These are phyloP conservation scores for Triangularia verruculosa DNA, from an alignment of 2,329 filamentous ascomycete species.

Conservation along the genomic window DNA sequence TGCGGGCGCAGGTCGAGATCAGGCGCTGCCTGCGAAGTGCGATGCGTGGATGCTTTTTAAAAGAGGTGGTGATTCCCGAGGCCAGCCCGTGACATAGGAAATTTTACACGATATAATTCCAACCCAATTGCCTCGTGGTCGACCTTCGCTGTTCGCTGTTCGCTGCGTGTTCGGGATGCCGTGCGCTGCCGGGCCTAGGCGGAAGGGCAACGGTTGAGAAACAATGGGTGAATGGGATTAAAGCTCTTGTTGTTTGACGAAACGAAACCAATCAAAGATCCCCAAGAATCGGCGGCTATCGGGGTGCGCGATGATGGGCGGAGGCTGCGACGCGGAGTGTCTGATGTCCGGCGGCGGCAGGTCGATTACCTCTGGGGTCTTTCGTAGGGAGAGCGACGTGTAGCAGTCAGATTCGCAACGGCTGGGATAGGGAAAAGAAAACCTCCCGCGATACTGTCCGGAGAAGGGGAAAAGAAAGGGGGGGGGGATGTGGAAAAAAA, in stretches of 20 bases:
- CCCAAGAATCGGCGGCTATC: conserved; percentile 34
- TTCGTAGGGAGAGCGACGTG: conserved; percentile 23
- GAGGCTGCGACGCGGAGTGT: conserved; percentile 36
- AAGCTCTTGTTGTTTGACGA: conserved; percentile 36
- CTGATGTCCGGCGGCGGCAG: conserved; percentile 31
- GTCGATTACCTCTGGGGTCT: conserved; percentile 36
- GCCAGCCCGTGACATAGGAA: conserved; percentile 34
- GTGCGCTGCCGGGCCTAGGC: conserved; percentile 21
- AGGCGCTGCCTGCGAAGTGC: conserved; percentile 28
- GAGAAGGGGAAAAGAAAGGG: conserved; percentile 33
- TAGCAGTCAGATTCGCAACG: background rate
- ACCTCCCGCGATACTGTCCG: conserved; percentile 34
- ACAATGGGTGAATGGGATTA: conserved; percentile 41
- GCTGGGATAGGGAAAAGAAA: conserved; percentile 21
- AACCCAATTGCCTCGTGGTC: conserved; percentile 29
- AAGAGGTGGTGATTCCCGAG: conserved; percentile 26
- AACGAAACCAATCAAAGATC: conserved; percentile 39
- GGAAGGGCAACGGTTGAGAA: conserved; percentile 27
- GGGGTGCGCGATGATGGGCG: conserved; percentile 28
- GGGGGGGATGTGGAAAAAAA: conserved; percentile 40
- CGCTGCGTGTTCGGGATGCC: conserved; percentile 17
- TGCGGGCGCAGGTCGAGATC: conserved; percentile 7
- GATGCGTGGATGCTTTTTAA: conserved; percentile 21
- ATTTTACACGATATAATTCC: conserved; percentile 23
- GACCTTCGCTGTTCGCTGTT: conserved; percentile 14